phyloP scores from a whole-genome alignment of 2,329 filamentous ascomycete genomes.

The Diaporthe nobilis region DNA sequence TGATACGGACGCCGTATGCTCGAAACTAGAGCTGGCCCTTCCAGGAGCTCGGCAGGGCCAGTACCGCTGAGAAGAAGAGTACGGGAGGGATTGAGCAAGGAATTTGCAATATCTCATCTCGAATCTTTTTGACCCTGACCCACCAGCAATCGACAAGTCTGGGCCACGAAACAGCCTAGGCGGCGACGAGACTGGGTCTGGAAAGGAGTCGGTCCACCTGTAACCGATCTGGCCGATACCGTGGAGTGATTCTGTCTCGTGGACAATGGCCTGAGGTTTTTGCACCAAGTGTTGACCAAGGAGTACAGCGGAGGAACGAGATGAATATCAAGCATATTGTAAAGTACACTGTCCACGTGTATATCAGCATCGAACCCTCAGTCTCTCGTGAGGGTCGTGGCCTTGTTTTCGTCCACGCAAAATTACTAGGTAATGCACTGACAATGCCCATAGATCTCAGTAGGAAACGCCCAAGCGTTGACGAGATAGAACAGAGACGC shows the following conservation, averaged over 20 bases:
- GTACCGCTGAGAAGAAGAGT: not conserved
- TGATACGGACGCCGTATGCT: not conserved
- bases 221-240: not conserved
- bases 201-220: constrained; percentile 19
- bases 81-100: not conserved
- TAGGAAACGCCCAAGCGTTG: not conserved
- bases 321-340: not conserved
- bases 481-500: not conserved
- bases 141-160: not conserved
- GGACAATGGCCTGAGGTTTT: not conserved
- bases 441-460: too few relatives aligned
- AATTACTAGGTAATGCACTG: not conserved
- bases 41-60: not conserved
- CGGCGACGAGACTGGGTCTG: not conserved
- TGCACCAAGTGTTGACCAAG: not conserved
- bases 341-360: too few relatives aligned
- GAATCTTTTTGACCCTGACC: not conserved
- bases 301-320: not conserved
- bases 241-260: not conserved
- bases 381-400: not conserved
- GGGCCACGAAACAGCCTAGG: not conserved
- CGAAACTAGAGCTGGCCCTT: not conserved
- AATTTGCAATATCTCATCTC: not conserved
- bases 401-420: too few relatives aligned
- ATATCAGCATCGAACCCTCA: not conserved